Percentiles rank a stretch among this genome's conserved stretches.
Conservation (phyloP, 345 rosid species). For the Populus euphratica region DNA sequence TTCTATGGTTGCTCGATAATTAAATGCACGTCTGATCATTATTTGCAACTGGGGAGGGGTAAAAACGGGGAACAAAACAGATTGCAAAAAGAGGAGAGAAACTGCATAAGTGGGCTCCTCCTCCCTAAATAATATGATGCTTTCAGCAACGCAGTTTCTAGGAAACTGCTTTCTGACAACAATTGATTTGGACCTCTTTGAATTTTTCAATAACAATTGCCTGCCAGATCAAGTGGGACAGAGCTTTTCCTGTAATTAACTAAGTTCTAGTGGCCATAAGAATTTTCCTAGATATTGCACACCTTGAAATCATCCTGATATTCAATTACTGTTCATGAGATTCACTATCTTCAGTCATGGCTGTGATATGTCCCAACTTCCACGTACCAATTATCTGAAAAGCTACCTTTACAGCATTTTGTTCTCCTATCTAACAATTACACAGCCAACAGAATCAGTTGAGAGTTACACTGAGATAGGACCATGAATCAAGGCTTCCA, state of each 20-base stretch:
- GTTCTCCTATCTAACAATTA: constrained; percentile 5
- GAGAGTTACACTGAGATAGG: background rate
- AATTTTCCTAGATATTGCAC: constrained; percentile 12
- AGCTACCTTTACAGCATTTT: background rate
- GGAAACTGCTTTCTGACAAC: constrained; percentile 17
- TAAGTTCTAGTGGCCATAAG: background rate
- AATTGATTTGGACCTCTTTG: constrained; percentile 7
- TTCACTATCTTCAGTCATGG: background rate
- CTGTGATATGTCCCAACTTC: background rate
- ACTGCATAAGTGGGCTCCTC: background rate
- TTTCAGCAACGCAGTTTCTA: constrained; percentile 16
- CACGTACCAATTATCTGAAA: background rate
- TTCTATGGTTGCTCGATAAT: background rate
- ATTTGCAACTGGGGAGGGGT: background rate
- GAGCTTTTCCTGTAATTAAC: background rate
- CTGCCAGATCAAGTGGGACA: background rate
- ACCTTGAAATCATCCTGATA: background rate
- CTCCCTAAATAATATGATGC: background rate
- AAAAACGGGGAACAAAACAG: background rate
- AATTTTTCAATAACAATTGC: constrained; percentile 1
- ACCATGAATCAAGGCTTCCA: background rate
- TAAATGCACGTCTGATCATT: background rate
- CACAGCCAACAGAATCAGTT: background rate
- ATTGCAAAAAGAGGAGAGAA: background rate
- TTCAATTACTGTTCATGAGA: background rate